Percentiles rank a stretch among this genome's conserved stretches.
Evolutionary conservation across 345 rosid species (phyloP).

Genomic region (Excoecaria cochinchinensis): DNA sequence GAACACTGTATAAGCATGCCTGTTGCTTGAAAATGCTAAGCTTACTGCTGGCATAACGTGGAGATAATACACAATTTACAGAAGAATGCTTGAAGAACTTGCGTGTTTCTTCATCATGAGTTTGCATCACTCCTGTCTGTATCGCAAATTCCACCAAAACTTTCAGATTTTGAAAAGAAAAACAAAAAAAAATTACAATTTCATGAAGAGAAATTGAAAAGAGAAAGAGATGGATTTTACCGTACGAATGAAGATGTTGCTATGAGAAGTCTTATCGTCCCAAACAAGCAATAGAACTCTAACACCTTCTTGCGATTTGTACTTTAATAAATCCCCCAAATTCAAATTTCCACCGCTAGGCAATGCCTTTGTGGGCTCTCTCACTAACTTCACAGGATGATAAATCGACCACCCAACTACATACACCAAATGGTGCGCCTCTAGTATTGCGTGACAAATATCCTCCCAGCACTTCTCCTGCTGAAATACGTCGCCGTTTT

Average conservation of each 20-base stretch:
- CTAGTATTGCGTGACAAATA: constrained; percentile 73
- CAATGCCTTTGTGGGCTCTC: constrained; percentile 57
- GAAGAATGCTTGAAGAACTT: constrained; percentile 73
- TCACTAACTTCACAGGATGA: constrained; percentile 62
- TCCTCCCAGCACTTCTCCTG: constrained; percentile 88
- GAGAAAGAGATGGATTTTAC: constrained; percentile 25
- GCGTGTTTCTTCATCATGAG: constrained; percentile 74
- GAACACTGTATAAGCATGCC: constrained; percentile 51
- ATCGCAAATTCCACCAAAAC: constrained; percentile 1
- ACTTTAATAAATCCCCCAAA: constrained; percentile 73
- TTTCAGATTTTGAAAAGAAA: neutral
- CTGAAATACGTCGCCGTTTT: constrained; percentile 41
- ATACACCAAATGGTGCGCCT: constrained; percentile 86
- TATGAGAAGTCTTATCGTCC: constrained; percentile 94
- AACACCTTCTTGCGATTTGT: constrained; percentile 86
- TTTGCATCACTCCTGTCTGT: constrained; percentile 72
- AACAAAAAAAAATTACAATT: too few relatives aligned
- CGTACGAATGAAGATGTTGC: constrained; percentile 67
- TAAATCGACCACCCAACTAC: constrained; percentile 84
- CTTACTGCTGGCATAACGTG: constrained; percentile 80
- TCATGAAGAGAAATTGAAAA: neutral
- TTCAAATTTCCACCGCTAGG: constrained; percentile 62
- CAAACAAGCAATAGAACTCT: constrained; percentile 77
- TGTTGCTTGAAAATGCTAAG: constrained; percentile 83
- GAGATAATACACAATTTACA: constrained; percentile 62